A percentile compares a stretch with the other conserved stretches of the same genome.
These are phyloP conservation scores for Didymella keratinophila DNA, from an alignment of 2,329 filamentous ascomycete species.

Conservation along the genomic window DNA sequence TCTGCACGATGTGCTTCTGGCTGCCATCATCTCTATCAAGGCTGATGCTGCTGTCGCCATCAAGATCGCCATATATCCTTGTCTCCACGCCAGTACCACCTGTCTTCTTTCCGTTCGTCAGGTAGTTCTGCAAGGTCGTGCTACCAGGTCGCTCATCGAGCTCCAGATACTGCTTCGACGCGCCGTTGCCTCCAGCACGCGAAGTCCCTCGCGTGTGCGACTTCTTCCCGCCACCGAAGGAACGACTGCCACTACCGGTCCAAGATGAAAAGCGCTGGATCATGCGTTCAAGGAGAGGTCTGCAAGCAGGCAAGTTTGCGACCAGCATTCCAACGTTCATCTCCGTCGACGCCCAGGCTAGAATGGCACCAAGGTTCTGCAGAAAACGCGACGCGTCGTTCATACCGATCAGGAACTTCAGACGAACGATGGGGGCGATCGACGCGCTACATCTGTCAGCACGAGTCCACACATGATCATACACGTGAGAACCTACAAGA, in stretches of 20 bases:
- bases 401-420: slow-evolving; percentile 23
- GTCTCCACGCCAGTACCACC: slow-evolving; percentile 19
- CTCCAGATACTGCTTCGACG: slow-evolving; percentile 19
- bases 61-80: slow-evolving; percentile 22
- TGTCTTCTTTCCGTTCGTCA: slow-evolving; percentile 9
- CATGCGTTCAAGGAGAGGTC: slow-evolving; percentile 22
- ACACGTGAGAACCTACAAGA: slow-evolving; percentile 12
- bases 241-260: slow-evolving; percentile 15
- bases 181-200: slow-evolving; percentile 1
- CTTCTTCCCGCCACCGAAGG: slow-evolving; percentile 12
- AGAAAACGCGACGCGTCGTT: slow-evolving; percentile 20
- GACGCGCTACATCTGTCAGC: slow-evolving; percentile 17
- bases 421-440: slow-evolving; percentile 25
- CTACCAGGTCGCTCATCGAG: slow-evolving; percentile 18
- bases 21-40: slow-evolving; percentile 21
- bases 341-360: slow-evolving; percentile 23
- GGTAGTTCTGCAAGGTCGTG: slow-evolving; percentile 15
- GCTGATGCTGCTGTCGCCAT: slow-evolving; percentile 14
- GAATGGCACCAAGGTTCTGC: slow-evolving; percentile 21
- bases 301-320: slow-evolving; percentile 24
- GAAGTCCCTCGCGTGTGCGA: slow-evolving; percentile 6
- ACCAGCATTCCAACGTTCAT: slow-evolving; percentile 27
- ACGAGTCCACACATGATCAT: too few species aligned
- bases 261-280: slow-evolving; percentile 17
- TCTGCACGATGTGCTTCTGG: slow-evolving; percentile 17